Percentiles rank a stretch among this genome's conserved stretches.
These are phyloP conservation scores for Lactifluus hygrophoroides DNA, from an alignment of 768 basidiomycete genomes.

Conservation along the genomic window DNA sequence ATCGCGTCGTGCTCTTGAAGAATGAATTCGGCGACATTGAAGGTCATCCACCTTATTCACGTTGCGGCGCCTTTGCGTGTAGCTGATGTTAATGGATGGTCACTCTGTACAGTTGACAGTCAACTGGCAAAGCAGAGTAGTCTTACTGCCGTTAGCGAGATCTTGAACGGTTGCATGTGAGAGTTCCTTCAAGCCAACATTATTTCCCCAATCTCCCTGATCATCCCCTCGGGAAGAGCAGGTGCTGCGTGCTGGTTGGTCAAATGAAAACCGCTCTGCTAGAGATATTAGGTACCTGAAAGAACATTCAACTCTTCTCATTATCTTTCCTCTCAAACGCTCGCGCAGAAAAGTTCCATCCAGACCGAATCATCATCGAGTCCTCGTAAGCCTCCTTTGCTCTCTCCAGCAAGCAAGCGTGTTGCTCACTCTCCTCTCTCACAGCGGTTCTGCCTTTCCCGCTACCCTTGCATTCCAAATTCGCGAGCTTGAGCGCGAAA, in stretches of 20 bases:
- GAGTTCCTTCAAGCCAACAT: conserved; percentile 23
- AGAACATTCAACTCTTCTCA: background rate
- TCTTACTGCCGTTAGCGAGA: conserved; percentile 83
- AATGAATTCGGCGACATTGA: conserved; percentile 96
- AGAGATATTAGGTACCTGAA: conserved; percentile 67
- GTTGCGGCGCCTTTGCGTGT: background rate
- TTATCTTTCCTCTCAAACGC: background rate
- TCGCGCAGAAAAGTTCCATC: conserved; percentile 63
- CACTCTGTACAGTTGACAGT: conserved; percentile 60
- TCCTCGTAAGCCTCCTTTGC: conserved; percentile 61
- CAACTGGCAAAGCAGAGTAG: conserved; percentile 80
- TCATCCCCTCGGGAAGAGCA: conserved; percentile 25
- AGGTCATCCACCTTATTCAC: conserved; percentile 41
- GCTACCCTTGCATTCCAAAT: conserved; percentile 94
- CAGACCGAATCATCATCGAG: conserved; percentile 92
- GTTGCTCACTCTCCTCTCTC: background rate
- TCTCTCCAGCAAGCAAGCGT: background rate
- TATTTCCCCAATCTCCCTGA: background rate
- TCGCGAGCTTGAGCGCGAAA: conserved; percentile 78
- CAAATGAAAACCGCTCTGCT: conserved; percentile 87
- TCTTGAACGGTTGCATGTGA: conserved; percentile 93
- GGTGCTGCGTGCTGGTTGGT: conserved; percentile 91
- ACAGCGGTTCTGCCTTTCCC: conserved; percentile 88
- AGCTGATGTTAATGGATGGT: background rate
- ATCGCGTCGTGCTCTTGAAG: conserved; percentile 86